A percentile compares a stretch with the other conserved stretches of the same genome.
Evolutionary conservation across 2,329 filamentous ascomycete species (phyloP).

Genomic region (Epichloe sp.): DNA sequence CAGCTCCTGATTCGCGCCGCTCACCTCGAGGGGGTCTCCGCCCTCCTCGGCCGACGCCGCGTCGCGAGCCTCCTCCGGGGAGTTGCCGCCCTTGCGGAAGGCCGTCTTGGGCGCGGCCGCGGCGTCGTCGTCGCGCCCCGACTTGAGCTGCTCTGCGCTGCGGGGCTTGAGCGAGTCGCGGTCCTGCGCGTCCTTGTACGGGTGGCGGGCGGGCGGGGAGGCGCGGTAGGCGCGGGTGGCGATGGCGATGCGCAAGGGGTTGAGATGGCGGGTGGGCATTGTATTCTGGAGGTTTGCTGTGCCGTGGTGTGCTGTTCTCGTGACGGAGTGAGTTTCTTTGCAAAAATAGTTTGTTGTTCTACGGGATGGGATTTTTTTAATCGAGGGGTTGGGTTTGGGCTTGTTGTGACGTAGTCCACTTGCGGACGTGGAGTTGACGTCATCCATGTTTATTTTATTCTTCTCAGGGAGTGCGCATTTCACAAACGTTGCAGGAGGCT

Average conservation of each 20-base stretch:
- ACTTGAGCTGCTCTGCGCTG: slow-evolving; percentile 53
- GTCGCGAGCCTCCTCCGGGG: slow-evolving; percentile 46
- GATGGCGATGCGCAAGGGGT: no score
- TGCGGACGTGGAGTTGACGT: no score
- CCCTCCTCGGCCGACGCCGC: slow-evolving; percentile 15
- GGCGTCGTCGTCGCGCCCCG: slow-evolving; percentile 48
- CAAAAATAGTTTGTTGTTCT: no score
- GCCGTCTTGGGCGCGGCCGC: slow-evolving; percentile 46
- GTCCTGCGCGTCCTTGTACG: slow-evolving; percentile 42
- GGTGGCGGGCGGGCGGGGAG: slow-evolving; percentile 12
- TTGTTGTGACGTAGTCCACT: no score
- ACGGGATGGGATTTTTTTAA: no score
- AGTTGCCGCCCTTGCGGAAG: slow-evolving; percentile 55
- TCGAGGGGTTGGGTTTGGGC: no score
- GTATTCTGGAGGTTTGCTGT: no score
- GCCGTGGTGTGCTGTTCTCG: no score
- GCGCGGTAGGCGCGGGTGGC: slow-evolving; percentile 19
- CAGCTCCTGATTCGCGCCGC: slow-evolving; percentile 5
- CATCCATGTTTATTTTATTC: no score
- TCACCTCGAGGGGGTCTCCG: slow-evolving; percentile 4
- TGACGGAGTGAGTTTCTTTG: no score
- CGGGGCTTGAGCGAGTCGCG: slow-evolving; percentile 52
- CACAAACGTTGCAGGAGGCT: no score
- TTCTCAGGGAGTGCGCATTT: no score
- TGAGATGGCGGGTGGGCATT: neutral